These are phyloP conservation scores for Fraxinus sp. DNA, from an alignment of 305 asterid species.

Conservation along the genomic window DNA sequence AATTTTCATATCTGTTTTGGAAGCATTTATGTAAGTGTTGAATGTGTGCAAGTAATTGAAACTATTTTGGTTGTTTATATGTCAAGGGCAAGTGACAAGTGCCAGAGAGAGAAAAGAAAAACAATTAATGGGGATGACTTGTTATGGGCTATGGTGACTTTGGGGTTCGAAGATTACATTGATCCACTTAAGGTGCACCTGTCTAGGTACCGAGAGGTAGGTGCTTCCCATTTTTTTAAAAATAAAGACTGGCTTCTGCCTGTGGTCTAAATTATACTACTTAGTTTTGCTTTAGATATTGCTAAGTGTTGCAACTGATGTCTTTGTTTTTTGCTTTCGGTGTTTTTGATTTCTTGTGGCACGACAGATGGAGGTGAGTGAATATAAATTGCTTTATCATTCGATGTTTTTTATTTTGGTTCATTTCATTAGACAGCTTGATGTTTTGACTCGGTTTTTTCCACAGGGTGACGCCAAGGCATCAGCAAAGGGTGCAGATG, in stretches of 20 bases:
- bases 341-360: conserved; percentile 27
- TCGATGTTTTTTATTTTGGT: neutral
- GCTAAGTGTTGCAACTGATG: conserved; percentile 27
- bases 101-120: conserved; percentile 36
- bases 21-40: neutral
- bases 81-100: conserved; percentile 35
- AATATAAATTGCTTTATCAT: conserved; percentile 12
- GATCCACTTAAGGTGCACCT: conserved; percentile 33
- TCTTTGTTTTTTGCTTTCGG: conserved; percentile 12
- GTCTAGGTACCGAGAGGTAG: conserved; percentile 35
- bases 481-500: conserved; percentile 53
- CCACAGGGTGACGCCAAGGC: conserved; percentile 72
- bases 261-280: neutral
- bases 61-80: neutral
- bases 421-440: conserved; percentile 9
- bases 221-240: neutral
- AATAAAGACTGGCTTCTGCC: neutral
- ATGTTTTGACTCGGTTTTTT: conserved; percentile 11
- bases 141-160: conserved; percentile 29
- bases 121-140: conserved; percentile 36
- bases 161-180: conserved; percentile 34
- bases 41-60: neutral
- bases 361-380: conserved; percentile 67
- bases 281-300: conserved; percentile 6
- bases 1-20: neutral